A percentile compares a stretch with the other conserved stretches of the same genome.
Evolutionary conservation across 768 basidiomycete species (phyloP).

Genomic region (Psilocybe cyanescens): DNA sequence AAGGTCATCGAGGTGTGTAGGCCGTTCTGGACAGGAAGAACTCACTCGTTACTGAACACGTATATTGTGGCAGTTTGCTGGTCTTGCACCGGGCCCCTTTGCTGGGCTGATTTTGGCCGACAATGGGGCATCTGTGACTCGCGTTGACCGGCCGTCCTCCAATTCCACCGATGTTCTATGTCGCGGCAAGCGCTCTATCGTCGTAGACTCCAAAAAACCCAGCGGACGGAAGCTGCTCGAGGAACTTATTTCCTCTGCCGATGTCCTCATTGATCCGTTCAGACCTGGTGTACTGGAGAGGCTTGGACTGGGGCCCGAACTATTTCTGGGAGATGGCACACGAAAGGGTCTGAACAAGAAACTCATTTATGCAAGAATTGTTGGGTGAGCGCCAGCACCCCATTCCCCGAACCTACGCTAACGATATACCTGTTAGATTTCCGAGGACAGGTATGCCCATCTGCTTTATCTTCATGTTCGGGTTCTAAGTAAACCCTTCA

Average conservation of each 20-base stretch:
- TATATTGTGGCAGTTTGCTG: conserved; percentile 65
- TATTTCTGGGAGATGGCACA: conserved; percentile 58
- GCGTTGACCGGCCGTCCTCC: conserved; percentile 67
- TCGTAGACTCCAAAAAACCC: conserved; percentile 65
- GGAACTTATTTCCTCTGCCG: conserved; percentile 66
- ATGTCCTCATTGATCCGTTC: conserved; percentile 84
- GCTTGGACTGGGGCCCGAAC: conserved; percentile 74
- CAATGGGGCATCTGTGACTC: conserved; percentile 76
- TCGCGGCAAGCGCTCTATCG: conserved; percentile 77
- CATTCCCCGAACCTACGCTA: background rate
- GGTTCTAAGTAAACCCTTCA: background rate
- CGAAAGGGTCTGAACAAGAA: conserved; percentile 58
- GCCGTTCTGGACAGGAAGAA: background rate
- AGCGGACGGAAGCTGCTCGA: conserved; percentile 59
- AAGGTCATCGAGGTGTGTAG: conserved; percentile 52
- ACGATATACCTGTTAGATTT: conserved; percentile 43
- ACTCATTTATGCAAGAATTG: conserved; percentile 75
- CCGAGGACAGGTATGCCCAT: conserved; percentile 53
- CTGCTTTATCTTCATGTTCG: background rate
- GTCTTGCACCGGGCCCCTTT: conserved; percentile 82
- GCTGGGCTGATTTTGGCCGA: conserved; percentile 79
- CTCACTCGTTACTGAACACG: background rate
- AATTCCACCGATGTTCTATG: conserved; percentile 56
- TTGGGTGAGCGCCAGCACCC: conserved; percentile 53
- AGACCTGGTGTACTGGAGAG: conserved; percentile 83